Evolutionary conservation across 2,329 filamentous ascomycete genomes (phyloP).

Genomic region (Xylariaceae sp.): DNA sequence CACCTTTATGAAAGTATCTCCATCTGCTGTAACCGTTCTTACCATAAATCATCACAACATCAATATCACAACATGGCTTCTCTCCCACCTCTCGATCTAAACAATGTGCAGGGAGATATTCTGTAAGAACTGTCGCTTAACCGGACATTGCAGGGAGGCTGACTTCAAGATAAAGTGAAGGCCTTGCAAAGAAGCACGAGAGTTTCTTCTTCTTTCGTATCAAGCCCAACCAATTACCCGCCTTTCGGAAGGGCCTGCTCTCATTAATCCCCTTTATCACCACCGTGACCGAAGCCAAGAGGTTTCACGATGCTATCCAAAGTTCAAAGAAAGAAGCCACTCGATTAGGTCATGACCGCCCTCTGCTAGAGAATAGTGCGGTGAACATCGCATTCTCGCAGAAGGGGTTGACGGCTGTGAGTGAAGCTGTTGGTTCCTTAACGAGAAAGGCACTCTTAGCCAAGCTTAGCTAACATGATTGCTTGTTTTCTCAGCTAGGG

Average conservation of each 20-base stretch:
- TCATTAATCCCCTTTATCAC: slow-evolving; percentile 14
- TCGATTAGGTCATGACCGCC: slow-evolving; percentile 4
- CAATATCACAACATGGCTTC: too few relatives aligned
- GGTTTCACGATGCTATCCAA: slow-evolving; percentile 10
- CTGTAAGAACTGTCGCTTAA: slow-evolving; percentile 3
- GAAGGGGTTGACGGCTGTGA: slow-evolving; percentile 22
- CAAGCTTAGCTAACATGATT: neutral
- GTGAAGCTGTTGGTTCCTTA: neutral
- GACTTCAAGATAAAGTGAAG: slow-evolving; percentile 8
- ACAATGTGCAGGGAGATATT: slow-evolving; percentile 19
- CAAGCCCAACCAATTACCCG: slow-evolving; percentile 2
- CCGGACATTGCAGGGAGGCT: neutral
- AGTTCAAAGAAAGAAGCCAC: slow-evolving; percentile 12
- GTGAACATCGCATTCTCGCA: slow-evolving; percentile 26
- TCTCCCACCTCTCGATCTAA: slow-evolving; percentile 10
- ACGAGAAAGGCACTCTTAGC: neutral
- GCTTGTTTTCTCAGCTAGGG: slow-evolving; percentile 19
- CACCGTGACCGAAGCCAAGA: slow-evolving; percentile 13
- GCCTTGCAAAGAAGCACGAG: slow-evolving; percentile 17
- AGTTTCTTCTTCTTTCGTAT: slow-evolving; percentile 16
- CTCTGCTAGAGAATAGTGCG: slow-evolving; percentile 14
- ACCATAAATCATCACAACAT: too few relatives aligned
- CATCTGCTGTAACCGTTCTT: too few relatives aligned
- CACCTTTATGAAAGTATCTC: too few relatives aligned
- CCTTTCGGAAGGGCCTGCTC: slow-evolving; percentile 11